A percentile compares a stretch with the other conserved stretches of the same genome.
Conservation (phyloP, 2,329 filamentous ascomycete species). For the Diaporthe aspalathi region DNA sequence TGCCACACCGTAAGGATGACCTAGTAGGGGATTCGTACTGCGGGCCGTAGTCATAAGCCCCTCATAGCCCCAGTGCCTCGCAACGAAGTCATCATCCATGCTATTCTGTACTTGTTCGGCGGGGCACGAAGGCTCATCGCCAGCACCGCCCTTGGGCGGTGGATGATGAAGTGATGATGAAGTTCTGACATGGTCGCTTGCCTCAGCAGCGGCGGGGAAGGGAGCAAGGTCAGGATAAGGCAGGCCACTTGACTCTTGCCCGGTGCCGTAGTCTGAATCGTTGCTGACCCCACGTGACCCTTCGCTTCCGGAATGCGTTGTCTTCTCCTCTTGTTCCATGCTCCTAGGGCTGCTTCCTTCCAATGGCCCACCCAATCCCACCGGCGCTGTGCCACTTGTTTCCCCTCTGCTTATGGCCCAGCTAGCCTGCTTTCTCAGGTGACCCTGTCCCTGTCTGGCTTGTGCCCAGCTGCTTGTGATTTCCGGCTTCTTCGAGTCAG, state of each 20-base stretch:
- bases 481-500: slow-evolving; percentile 6
- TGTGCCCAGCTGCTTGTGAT: not conserved
- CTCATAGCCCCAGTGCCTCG: not conserved
- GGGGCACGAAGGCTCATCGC: not conserved
- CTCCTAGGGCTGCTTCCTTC: slow-evolving; percentile 32
- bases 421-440: slow-evolving; percentile 33
- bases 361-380: slow-evolving; percentile 38
- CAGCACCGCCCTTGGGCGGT: slow-evolving; percentile 7
- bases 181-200: slow-evolving; percentile 23
- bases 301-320: slow-evolving; percentile 10
- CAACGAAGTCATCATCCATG: slow-evolving; percentile 15
- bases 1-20: slow-evolving; percentile 21
- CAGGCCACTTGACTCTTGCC: slow-evolving; percentile 27
- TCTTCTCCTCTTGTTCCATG: slow-evolving; percentile 43
- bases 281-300: slow-evolving; percentile 47
- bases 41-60: slow-evolving; percentile 38
- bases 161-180: not conserved
- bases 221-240: slow-evolving; percentile 16
- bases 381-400: slow-evolving; percentile 36
- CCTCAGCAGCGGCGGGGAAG: slow-evolving; percentile 27
- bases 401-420: slow-evolving; percentile 32
- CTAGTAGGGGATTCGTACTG: slow-evolving; percentile 39
- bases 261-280: slow-evolving; percentile 38
- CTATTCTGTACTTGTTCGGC: slow-evolving; percentile 8
- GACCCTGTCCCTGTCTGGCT: slow-evolving; percentile 35